Evolutionary conservation across 441 rosid species (phyloP).

Genomic region (Sinapis alba): DNA sequence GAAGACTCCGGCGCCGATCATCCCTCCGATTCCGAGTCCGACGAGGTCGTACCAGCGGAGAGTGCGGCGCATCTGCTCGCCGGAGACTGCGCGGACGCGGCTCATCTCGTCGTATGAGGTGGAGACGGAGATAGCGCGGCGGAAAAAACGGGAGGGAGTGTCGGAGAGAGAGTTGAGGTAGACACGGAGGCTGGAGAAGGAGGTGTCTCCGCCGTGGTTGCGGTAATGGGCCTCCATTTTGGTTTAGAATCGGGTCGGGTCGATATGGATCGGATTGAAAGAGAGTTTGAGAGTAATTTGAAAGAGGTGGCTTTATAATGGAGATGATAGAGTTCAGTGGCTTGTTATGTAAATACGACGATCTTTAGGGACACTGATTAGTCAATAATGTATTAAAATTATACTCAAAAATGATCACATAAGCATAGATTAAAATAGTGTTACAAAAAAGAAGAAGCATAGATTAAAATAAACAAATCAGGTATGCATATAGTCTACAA

Average conservation of each 20-base stretch:
- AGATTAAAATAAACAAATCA: background rate
- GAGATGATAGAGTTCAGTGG: slow-evolving; percentile 5
- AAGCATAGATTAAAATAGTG: background rate
- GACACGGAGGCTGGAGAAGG: slow-evolving; percentile 62
- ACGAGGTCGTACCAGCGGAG: slow-evolving; percentile 86
- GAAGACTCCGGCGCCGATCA: slow-evolving; percentile 96
- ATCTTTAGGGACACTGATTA: slow-evolving; percentile 5
- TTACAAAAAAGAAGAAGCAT: too few species aligned
- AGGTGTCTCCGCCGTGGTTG: slow-evolving; percentile 39
- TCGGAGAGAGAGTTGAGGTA: slow-evolving; percentile 67
- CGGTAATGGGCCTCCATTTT: slow-evolving; percentile 33
- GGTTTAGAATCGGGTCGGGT: slow-evolving; percentile 14
- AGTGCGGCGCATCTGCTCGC: slow-evolving; percentile 62
- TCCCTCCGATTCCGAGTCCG: slow-evolving; percentile 88
- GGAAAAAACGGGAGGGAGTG: slow-evolving; percentile 64
- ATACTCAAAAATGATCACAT: background rate
- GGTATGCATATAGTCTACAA: slow-evolving; percentile 17
- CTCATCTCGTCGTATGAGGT: slow-evolving; percentile 76
- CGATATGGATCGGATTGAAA: background rate
- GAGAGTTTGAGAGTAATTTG: background rate
- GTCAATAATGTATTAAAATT: slow-evolving; percentile 6
- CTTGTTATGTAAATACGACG: slow-evolving; percentile 14
- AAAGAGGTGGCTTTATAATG: slow-evolving; percentile 23
- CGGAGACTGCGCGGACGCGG: slow-evolving; percentile 62
- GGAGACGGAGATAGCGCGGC: slow-evolving; percentile 78